Percentiles rank a stretch among this genome's conserved stretches.
phyloP scores from a whole-genome alignment of 192 early-diverging fungal species.

The Linnemannia hyalina region DNA sequence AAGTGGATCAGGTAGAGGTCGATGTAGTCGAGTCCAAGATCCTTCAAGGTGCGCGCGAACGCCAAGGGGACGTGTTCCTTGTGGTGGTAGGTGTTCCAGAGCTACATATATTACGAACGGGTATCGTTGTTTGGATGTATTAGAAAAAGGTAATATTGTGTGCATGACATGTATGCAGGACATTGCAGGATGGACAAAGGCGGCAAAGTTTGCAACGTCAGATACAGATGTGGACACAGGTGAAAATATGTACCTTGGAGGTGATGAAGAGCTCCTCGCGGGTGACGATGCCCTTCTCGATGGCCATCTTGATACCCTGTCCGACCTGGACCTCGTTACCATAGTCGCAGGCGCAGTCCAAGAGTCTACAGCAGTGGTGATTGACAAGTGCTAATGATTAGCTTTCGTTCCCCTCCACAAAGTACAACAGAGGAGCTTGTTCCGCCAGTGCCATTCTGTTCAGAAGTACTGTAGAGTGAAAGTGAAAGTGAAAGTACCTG shows the following conservation, averaged over 20 bases:
- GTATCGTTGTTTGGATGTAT: neutral
- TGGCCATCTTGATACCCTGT: conserved; percentile 63
- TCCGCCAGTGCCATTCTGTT: too few relatives aligned
- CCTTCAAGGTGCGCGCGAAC: conserved; percentile 65
- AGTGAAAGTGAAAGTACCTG: conserved; percentile 20
- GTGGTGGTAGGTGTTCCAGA: conserved; percentile 77
- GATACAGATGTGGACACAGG: too few relatives aligned
- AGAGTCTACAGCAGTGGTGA: conserved; percentile 42
- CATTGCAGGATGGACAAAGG: neutral
- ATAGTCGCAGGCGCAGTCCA: conserved; percentile 73
- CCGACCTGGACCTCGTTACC: conserved; percentile 78
- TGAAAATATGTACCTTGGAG: conserved; percentile 58
- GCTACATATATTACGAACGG: conserved; percentile 26
- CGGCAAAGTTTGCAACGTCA: neutral
- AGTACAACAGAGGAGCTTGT: too few relatives aligned
- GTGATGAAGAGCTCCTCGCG: conserved; percentile 71
- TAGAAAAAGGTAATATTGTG: neutral
- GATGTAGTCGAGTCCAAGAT: conserved; percentile 68
- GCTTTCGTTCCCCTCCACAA: neutral
- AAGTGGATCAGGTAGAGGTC: conserved; percentile 83
- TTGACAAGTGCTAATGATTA: neutral
- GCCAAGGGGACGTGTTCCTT: conserved; percentile 66
- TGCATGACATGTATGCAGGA: too few relatives aligned
- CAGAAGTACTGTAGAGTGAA: neutral
- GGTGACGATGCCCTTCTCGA: conserved; percentile 65